Conservation (phyloP, 768 basidiomycete species). For the Strobilomyces echinocephalus region DNA sequence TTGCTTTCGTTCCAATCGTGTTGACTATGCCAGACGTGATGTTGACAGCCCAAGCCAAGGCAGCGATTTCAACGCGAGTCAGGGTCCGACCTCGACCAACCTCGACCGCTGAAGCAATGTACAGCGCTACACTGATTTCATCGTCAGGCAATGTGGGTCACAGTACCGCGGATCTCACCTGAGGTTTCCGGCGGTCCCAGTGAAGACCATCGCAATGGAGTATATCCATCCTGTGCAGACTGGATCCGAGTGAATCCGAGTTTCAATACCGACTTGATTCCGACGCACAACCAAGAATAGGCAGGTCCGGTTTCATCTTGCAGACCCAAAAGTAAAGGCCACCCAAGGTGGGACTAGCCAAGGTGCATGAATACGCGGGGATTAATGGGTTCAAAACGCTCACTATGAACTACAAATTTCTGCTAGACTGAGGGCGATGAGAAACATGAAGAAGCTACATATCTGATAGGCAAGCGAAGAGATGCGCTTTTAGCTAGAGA, state of each 20-base stretch:
- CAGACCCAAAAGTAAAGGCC: constrained; percentile 63
- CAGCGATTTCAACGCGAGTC: constrained; percentile 45
- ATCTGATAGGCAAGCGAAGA: constrained; percentile 29
- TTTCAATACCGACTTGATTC: neutral
- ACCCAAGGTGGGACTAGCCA: constrained; percentile 48
- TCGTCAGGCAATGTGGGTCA: neutral
- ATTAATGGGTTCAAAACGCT: constrained; percentile 1
- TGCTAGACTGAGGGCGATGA: constrained; percentile 52
- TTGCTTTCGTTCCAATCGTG: constrained; percentile 52
- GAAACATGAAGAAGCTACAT: constrained; percentile 55
- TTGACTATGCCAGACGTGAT: constrained; percentile 52
- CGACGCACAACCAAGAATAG: constrained; percentile 48
- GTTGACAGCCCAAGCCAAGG: constrained; percentile 56
- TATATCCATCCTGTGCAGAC: constrained; percentile 55
- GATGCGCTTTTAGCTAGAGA: neutral
- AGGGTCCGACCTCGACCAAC: constrained; percentile 42
- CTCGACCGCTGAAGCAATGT: constrained; percentile 50
- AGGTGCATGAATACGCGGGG: constrained; percentile 1
- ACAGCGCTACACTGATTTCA: constrained; percentile 42
- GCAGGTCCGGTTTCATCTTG: constrained; percentile 52
- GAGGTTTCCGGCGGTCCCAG: constrained; percentile 55
- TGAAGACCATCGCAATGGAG: constrained; percentile 56
- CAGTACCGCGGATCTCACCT: constrained; percentile 29
- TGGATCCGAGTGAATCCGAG: constrained; percentile 5
- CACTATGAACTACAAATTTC: constrained; percentile 58